These are phyloP conservation scores for Trichosporon sp. DNA, from an alignment of 1,284 basidiomycete species.

Conservation along the genomic window DNA sequence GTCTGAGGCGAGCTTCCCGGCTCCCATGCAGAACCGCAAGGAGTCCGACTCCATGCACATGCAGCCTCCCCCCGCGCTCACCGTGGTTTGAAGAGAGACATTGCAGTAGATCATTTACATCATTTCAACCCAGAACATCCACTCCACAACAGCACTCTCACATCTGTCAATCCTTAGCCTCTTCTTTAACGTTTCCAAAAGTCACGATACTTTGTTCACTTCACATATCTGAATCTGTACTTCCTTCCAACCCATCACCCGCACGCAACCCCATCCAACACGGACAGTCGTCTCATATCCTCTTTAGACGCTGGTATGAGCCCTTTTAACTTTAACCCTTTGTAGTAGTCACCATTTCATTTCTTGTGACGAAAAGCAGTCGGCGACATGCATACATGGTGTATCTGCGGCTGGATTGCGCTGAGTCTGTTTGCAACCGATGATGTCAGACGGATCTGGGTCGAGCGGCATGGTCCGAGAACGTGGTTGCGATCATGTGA, in stretches of 20 bases:
- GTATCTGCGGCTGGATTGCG: not conserved
- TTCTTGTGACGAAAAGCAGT: not conserved
- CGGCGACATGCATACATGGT: constrained; percentile 1
- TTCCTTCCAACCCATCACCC: not conserved
- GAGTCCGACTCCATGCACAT: not conserved
- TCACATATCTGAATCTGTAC: not conserved
- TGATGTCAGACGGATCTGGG: not conserved
- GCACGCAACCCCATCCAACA: not conserved
- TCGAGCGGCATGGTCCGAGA: not conserved
- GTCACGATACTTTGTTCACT: not conserved
- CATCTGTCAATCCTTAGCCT: not conserved
- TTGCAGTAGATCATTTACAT: not conserved
- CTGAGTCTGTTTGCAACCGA: not conserved
- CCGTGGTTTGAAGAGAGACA: not conserved
- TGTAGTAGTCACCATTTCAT: not conserved
- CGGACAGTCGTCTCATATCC: constrained; percentile 1
- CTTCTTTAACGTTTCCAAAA: not conserved
- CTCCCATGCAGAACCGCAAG: not conserved
- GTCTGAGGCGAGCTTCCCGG: not conserved
- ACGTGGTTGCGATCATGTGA: not conserved
- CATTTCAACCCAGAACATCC: not conserved
- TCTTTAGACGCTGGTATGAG: not conserved
- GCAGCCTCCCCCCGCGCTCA: not conserved
- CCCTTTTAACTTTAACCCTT: not conserved
- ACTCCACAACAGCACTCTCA: not conserved